Evolutionary conservation across 345 rosid genomes (phyloP), one percentile per base, ranked within the genome.

Genomic region (Psidium guajava): DNA sequence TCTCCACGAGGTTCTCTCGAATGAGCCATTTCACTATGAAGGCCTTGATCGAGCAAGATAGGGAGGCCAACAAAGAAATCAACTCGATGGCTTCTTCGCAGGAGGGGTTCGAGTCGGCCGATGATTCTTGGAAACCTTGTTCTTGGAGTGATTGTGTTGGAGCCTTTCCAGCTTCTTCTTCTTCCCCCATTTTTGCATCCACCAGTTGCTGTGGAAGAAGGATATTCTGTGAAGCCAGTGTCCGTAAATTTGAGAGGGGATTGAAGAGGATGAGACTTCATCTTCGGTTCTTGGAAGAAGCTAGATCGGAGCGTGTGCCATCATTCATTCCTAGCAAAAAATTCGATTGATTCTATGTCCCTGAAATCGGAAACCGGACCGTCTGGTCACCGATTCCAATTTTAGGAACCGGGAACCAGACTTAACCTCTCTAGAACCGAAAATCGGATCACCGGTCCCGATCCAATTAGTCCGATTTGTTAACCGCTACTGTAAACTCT

Each of bases 11-110:
- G 88, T 92, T 94, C 83, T 74, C 87, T 82, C 99, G 84, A 82
- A 95, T 93, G 59, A 93, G 87, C 99, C 99, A 96, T 94, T 94
- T 96, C 52, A 92, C 93, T 3, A 89, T 73, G 88, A 96, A 96
- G 58, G 92, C 93, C 84, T 88, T 92, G 87, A 94, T 87, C 16
- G 94, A 92, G 86, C 92, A 91, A 75, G 84, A 81, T 24, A 82
- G 40, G 36, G 44, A 51, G 40, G 52, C 61, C 84, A 85, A 56
- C 18, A 82, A 58, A 83, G 84, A 81, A 12, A 82, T 10, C 36
- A 6, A 27, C 53, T 75, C 83, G 32, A 69, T 36, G 83, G 69
- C 53, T 69, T 40, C 64, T 20, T 69, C 20, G 47, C 47, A 22
- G 25, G 80, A 32, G 25, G 47, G 25, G 25, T 18, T 18, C 25